These are phyloP conservation scores for Cladosporium sp. DNA, from an alignment of 2,329 filamentous ascomycete genomes.

Conservation along the genomic window DNA sequence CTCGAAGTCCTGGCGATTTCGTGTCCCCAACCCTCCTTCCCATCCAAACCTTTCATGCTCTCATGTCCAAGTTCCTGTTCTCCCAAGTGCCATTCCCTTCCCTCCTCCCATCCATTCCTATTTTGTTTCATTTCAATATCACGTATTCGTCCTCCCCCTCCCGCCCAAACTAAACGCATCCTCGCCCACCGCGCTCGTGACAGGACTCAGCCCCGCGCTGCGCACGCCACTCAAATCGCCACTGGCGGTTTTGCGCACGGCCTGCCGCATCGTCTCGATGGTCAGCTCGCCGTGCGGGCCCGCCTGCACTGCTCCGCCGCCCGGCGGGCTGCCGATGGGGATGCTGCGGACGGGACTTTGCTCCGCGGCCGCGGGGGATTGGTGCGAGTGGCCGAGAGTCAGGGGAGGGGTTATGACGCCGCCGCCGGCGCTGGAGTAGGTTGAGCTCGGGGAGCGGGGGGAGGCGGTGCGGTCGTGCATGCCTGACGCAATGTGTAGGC, in stretches of 20 bases:
- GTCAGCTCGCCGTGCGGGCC: constrained; percentile 65
- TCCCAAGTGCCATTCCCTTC: no score
- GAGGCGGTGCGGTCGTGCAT: constrained; percentile 67
- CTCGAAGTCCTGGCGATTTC: no score
- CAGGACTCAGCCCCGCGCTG: constrained; percentile 8
- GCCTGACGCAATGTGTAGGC: constrained; percentile 49
- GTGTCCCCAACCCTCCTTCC: no score
- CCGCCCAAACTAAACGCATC: constrained; percentile 2
- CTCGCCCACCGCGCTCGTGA: background rate
- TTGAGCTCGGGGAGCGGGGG: constrained; percentile 43
- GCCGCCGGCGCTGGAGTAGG: constrained; percentile 13
- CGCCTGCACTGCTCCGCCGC: constrained; percentile 12
- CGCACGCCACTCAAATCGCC: constrained; percentile 56
- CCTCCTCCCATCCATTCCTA: background rate
- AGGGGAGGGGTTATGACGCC: constrained; percentile 1
- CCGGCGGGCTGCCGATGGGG: constrained; percentile 12
- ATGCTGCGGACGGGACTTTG: constrained; percentile 9
- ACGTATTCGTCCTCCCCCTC: constrained; percentile 10
- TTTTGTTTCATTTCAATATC: background rate
- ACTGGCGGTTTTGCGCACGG: constrained; percentile 78
- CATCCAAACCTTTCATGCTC: no score
- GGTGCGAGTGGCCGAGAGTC: background rate
- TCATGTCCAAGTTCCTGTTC: no score
- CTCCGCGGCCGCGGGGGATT: background rate
- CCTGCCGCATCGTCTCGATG: constrained; percentile 92